Base-by-base conservation (phyloP, 805 yeast genomes). In the Saccharomycopsis javanensis region DNA sequence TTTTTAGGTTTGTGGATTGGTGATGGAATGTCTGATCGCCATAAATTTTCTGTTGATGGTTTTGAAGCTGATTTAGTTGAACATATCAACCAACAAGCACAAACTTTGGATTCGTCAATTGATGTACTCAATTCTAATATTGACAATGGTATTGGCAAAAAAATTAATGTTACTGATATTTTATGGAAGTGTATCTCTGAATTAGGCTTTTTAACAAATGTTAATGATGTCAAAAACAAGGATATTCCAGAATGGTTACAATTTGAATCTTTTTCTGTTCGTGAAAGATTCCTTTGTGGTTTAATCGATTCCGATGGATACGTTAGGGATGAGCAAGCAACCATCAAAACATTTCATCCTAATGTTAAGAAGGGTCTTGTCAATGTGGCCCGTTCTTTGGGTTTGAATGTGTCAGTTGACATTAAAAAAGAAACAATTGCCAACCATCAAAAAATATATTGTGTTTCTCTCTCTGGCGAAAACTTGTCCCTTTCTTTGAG, bases 201-300 rank as follows among this genome's bases (percentile, higher is more conserved):
- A 61, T 65, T 48, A 67, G 66, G 20, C 64, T 67, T 38, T 38
- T 38, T 38, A 10, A 10, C 10, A 30, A 30, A 30, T 30, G 33
- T 30, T 30, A 25, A 38, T 63, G 52, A 61, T 59, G 37, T 55
- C 60, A 62, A 48, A 6, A 30, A 37, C 37, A 73, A 72, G 59
- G 60, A 61, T 54, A 67, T 75, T 55, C 78, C 79, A 30, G 35
- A 56, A 4, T 65, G 62, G 35, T 65, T 75, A 58, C 63, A 70
- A 59, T 53, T 63, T 53, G 79, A 75, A 54, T 64, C 69, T 33
- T 58, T 74, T 33, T 67, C 63, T n/a, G 73, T 74, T 31, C 71
- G 80, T 56, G 79, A 76, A 66, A 64, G 68, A 6, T 73, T 72
- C 60, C 54, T 77, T 55, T 78, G 79, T 28, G 80, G 79, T 60